Conservation (phyloP, 345 rosid genomes). For the Excoecaria agallocha region DNA sequence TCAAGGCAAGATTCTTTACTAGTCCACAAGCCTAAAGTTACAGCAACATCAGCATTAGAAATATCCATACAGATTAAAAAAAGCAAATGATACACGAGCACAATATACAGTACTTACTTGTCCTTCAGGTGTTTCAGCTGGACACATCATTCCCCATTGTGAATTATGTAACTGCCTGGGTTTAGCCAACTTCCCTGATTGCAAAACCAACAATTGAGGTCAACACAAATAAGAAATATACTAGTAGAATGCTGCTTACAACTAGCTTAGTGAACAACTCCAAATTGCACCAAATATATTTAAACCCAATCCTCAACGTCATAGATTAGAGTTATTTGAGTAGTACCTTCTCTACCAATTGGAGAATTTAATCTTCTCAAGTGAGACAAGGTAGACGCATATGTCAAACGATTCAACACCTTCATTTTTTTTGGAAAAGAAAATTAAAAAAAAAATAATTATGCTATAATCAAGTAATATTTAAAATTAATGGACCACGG, state of each 20-base stretch:
- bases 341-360: slow-evolving; percentile 91
- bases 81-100: background rate
- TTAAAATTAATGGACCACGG: background rate
- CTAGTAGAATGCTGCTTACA: background rate
- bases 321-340: slow-evolving; percentile 3
- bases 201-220: slow-evolving; percentile 19
- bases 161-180: slow-evolving; percentile 98
- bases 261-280: slow-evolving; percentile 14
- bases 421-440: slow-evolving; percentile 20
- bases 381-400: slow-evolving; percentile 94
- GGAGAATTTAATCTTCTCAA: slow-evolving; percentile 96
- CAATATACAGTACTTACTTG: slow-evolving; percentile 50
- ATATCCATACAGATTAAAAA: background rate
- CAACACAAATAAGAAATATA: background rate
- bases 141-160: slow-evolving; percentile 99
- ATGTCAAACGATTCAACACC: slow-evolving; percentile 96
- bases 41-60: slow-evolving; percentile 13
- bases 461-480: background rate
- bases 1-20: slow-evolving; percentile 94
- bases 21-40: slow-evolving; percentile 83
- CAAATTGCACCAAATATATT: background rate
- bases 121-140: slow-evolving; percentile 99
- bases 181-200: slow-evolving; percentile 90
- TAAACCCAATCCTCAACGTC: background rate
- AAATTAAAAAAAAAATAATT: background rate